Evolutionary conservation across 2,329 filamentous ascomycete genomes (phyloP).

Genomic region (Lachnellula cervina): DNA sequence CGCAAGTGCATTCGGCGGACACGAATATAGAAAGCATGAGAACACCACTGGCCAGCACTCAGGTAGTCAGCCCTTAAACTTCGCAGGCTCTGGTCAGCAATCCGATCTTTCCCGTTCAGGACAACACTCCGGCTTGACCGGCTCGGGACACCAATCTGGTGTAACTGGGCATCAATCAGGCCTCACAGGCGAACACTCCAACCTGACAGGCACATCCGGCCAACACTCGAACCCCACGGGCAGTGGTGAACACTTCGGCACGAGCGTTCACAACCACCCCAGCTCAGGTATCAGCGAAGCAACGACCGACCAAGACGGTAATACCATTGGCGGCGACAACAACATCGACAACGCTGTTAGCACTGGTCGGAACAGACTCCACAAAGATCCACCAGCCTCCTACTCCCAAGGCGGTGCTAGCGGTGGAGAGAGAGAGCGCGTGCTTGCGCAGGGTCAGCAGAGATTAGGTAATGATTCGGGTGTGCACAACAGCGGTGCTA

Average conservation of each 20-base stretch:
- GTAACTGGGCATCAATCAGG: not conserved
- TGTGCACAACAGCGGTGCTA: not conserved
- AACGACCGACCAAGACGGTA: not conserved
- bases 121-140: not conserved
- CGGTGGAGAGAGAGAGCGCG: no score
- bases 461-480: not conserved
- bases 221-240: not conserved
- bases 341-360: not conserved
- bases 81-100: not conserved
- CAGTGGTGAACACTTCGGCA: not conserved
- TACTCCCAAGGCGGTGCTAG: slow-evolving; percentile 10
- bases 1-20: not conserved
- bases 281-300: not conserved
- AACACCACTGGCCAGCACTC: slow-evolving; percentile 1
- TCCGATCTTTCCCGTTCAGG: not conserved
- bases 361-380: slow-evolving; percentile 17
- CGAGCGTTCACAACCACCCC: not conserved
- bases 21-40: not conserved
- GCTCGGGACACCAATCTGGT: not conserved
- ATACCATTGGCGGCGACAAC: not conserved
- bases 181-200: not conserved
- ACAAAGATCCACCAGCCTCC: slow-evolving; percentile 24
- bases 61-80: no score
- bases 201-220: not conserved
- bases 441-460: not conserved